Percentiles rank a stretch among this genome's conserved stretches.
Conservation (phyloP, 805 yeast species). For the Kodamaea kakaduensis region DNA sequence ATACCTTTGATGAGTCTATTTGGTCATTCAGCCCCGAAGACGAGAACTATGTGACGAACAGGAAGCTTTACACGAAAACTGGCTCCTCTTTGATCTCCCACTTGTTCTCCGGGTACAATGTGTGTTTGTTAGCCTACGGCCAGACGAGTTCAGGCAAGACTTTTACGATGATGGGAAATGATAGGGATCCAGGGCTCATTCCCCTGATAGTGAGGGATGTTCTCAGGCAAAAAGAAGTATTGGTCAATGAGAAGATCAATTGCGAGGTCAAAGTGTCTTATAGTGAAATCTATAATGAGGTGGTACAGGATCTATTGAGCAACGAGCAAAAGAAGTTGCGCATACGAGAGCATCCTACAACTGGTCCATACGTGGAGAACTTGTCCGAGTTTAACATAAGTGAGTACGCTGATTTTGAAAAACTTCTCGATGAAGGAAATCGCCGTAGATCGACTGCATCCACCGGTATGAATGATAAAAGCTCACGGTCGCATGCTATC, state of each 20-base stretch:
- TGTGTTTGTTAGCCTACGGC: slow-evolving; percentile 42
- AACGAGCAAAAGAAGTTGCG: slow-evolving; percentile 30
- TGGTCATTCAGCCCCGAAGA: slow-evolving; percentile 41
- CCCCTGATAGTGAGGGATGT: slow-evolving; percentile 49
- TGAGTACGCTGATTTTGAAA: slow-evolving; percentile 47
- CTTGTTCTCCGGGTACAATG: slow-evolving; percentile 37
- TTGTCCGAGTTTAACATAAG: slow-evolving; percentile 49
- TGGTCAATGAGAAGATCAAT: slow-evolving; percentile 35
- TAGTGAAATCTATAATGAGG: slow-evolving; percentile 76
- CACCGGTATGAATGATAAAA: slow-evolving; percentile 66
- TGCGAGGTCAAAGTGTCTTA: slow-evolving; percentile 51
- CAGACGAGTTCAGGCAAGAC: slow-evolving; percentile 44
- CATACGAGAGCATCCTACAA: slow-evolving; percentile 62
- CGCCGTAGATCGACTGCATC: slow-evolving; percentile 61
- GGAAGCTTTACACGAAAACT: slow-evolving; percentile 45
- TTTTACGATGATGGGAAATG: slow-evolving; percentile 39
- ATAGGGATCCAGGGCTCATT: slow-evolving; percentile 34
- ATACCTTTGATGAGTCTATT: slow-evolving; percentile 50
- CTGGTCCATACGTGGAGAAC: slow-evolving; percentile 72
- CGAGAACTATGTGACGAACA: slow-evolving; percentile 44
- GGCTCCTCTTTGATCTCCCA: slow-evolving; percentile 60
- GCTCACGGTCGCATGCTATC: slow-evolving; percentile 81
- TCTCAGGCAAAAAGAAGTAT: slow-evolving; percentile 37
- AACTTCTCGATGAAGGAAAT: slow-evolving; percentile 49
- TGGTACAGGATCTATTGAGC: slow-evolving; percentile 58